These are phyloP conservation scores for Gnomoniopsis smithogilvyi DNA, from an alignment of 2,329 filamentous ascomycete species.

Conservation along the genomic window DNA sequence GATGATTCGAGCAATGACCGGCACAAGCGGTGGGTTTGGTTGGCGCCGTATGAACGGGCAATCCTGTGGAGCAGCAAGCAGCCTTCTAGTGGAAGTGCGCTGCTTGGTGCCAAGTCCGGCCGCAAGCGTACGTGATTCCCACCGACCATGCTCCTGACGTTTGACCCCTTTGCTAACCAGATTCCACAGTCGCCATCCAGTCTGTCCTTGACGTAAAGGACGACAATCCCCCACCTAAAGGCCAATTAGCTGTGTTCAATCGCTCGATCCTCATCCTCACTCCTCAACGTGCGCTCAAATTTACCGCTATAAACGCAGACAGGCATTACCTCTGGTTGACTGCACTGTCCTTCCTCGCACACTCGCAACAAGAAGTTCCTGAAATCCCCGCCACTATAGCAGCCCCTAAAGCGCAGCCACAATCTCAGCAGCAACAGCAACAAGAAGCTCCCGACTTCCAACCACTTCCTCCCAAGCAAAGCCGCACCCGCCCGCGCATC, in stretches of 20 bases:
- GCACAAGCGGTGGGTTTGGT: conserved; percentile 98
- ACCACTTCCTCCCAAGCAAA: neutral
- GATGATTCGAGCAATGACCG: conserved; percentile 73
- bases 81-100: conserved; percentile 78
- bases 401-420: conserved; percentile 47
- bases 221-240: conserved; percentile 79
- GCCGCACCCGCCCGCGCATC: conserved; percentile 49
- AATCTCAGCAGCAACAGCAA: conserved; percentile 43
- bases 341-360: conserved; percentile 88
- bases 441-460: conserved; percentile 29
- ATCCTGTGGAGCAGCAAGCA: conserved; percentile 99
- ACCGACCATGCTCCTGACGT: neutral
- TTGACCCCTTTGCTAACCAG: conserved; percentile 27
- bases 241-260: conserved; percentile 67
- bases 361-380: conserved; percentile 78
- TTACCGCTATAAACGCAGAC: conserved; percentile 79
- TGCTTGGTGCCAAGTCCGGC: conserved; percentile 84
- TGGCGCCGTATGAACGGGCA: conserved; percentile 91
- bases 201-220: conserved; percentile 97
- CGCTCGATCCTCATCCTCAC: conserved; percentile 94
- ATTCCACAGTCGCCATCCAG: conserved; percentile 75
- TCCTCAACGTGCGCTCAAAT: conserved; percentile 89
- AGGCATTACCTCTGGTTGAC: conserved; percentile 95
- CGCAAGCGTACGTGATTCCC: conserved; percentile 73
- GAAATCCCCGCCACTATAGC: conserved; percentile 59